Conservation (phyloP, 306 rosid genomes). For the Inga oerstediana region DNA sequence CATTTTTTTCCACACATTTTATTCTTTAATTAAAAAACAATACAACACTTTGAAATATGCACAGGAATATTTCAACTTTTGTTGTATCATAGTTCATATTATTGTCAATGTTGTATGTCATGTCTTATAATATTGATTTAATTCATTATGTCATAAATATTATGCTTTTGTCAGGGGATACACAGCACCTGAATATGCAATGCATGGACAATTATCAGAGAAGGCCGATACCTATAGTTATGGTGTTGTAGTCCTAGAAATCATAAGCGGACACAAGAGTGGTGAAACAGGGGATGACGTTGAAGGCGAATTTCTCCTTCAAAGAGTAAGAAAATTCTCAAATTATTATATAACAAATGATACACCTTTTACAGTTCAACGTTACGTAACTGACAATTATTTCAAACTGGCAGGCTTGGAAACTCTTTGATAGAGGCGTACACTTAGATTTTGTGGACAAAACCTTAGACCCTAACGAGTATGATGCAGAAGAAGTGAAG, state of each 20-base stretch:
- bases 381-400: not conserved
- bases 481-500: not conserved
- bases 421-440: constrained; percentile 43
- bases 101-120: not conserved
- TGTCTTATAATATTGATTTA: not conserved
- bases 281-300: constrained; percentile 26
- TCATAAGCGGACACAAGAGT: not conserved
- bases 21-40: not conserved
- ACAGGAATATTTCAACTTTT: not conserved
- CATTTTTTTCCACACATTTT: not conserved
- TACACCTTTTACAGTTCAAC: not conserved
- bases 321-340: constrained; percentile 48
- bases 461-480: not conserved
- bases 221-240: not conserved
- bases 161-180: constrained; percentile 37
- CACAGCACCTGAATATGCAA: not conserved
- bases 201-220: not conserved
- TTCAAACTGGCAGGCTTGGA: constrained; percentile 52
- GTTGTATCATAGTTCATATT: not conserved
- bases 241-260: not conserved
- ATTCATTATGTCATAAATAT: not conserved
- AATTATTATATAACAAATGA: not conserved
- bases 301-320: constrained; percentile 57
- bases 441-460: not conserved
- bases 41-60: not conserved